Percentiles rank a stretch among this genome's conserved stretches.
These are phyloP conservation scores for Chrysanthemum seticuspe DNA, from an alignment of 129 eudicot species.

Conservation along the genomic window DNA sequence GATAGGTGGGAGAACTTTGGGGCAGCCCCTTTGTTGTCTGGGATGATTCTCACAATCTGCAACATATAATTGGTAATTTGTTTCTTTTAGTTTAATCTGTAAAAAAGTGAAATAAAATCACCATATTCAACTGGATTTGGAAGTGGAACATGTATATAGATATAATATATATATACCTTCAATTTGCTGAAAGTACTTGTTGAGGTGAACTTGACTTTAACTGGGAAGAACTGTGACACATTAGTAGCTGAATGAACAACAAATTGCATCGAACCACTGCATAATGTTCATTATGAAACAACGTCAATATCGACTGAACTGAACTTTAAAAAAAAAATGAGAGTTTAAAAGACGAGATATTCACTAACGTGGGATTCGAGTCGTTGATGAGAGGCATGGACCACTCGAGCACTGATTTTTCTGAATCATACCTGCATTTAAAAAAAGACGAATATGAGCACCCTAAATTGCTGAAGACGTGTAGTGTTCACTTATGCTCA, in stretches of 20 bases:
- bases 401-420: slow-evolving; percentile 87
- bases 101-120: background rate
- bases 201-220: slow-evolving; percentile 76
- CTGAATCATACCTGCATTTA: slow-evolving; percentile 68
- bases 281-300: background rate
- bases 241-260: slow-evolving; percentile 75
- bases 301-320: too few species aligned
- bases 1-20: slow-evolving; percentile 76
- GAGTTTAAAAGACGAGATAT: background rate
- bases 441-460: background rate
- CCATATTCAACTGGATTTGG: background rate
- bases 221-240: slow-evolving; percentile 76
- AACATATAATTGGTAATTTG: background rate
- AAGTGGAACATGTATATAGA: too few species aligned
- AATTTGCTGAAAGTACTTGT: slow-evolving; percentile 77
- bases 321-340: background rate
- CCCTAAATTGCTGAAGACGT: background rate
- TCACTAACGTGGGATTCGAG: slow-evolving; percentile 78
- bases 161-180: slow-evolving; percentile 46
- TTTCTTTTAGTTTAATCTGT: background rate
- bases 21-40: slow-evolving; percentile 65
- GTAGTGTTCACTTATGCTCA: background rate
- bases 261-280: slow-evolving; percentile 91
- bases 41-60: slow-evolving; percentile 70
- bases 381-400: slow-evolving; percentile 38